Evolutionary conservation across 2,329 filamentous ascomycete species (phyloP).

Genomic region (Leptographium procerum): DNA sequence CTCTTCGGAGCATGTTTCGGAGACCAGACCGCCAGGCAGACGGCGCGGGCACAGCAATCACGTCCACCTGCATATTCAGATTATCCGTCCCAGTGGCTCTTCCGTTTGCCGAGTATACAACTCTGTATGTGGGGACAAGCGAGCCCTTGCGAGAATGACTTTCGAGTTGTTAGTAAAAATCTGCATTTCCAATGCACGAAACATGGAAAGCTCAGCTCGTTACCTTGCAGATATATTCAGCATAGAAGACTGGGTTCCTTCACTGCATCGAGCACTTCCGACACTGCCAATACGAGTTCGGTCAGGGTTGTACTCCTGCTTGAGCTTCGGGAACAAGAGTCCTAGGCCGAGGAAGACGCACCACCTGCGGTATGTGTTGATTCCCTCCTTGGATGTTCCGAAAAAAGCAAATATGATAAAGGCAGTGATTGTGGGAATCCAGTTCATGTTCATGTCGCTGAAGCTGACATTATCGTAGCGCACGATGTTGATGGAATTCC

Average conservation of each 20-base stretch:
- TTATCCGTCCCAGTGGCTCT: not conserved
- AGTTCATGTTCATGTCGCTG: conserved; percentile 32
- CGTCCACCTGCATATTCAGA: not conserved
- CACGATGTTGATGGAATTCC: conserved; percentile 35
- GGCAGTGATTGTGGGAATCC: conserved; percentile 35
- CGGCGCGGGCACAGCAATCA: not conserved
- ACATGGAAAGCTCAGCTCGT: too few species aligned
- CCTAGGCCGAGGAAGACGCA: conserved; percentile 31
- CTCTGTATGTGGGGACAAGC: not conserved
- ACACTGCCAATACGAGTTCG: conserved; percentile 6
- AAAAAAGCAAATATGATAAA: conserved; percentile 42
- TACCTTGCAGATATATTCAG: not conserved
- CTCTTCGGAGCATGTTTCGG: not conserved
- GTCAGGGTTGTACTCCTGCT: conserved; percentile 19
- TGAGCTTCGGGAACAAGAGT: conserved; percentile 29
- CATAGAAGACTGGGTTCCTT: not conserved
- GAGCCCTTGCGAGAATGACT: conserved; percentile 6
- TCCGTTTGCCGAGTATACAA: too few species aligned
- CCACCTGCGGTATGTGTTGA: conserved; percentile 33
- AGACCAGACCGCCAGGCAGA: not conserved
- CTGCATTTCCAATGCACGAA: not conserved
- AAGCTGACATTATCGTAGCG: conserved; percentile 29
- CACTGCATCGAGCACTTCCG: not conserved
- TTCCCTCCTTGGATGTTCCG: conserved; percentile 41
- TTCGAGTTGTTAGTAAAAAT: not conserved